A percentile compares a stretch with the other conserved stretches of the same genome.
Conservation (phyloP, 2,329 filamentous ascomycete species). For the Sporothrix globosa region DNA sequence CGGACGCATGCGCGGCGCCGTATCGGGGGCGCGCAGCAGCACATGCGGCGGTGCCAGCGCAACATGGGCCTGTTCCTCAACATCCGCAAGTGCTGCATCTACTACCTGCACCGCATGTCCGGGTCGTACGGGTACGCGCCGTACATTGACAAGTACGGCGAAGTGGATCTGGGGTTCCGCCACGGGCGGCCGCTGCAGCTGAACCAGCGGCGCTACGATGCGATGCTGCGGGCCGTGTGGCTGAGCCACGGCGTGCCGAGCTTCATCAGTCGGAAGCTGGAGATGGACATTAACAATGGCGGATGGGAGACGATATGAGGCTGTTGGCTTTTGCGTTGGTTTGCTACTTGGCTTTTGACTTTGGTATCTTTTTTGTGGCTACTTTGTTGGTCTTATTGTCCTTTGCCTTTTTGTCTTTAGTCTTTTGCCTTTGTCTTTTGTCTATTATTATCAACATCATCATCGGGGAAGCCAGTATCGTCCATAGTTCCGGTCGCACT, state of each 20-base stretch:
- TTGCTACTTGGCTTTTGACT: no score
- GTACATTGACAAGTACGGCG: constrained; percentile 94
- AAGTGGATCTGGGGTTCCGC: constrained; percentile 87
- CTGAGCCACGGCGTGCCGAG: constrained; percentile 84
- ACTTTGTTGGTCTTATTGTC: not conserved
- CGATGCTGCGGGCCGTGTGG: constrained; percentile 82
- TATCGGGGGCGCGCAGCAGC: constrained; percentile 86
- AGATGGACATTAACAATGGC: constrained; percentile 94
- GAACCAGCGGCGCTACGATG: constrained; percentile 92
- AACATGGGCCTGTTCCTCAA: constrained; percentile 95
- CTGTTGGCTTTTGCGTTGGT: not conserved
- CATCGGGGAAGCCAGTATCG: no score
- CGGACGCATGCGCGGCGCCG: constrained; percentile 49
- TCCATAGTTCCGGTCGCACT: no score
- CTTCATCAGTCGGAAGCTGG: constrained; percentile 84
- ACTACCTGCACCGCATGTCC: constrained; percentile 79
- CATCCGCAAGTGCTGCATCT: constrained; percentile 90
- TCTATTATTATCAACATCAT: no score
- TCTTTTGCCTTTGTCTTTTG: not conserved
- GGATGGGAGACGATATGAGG: constrained; percentile 87
- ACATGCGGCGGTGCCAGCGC: constrained; percentile 77
- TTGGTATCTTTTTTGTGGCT: no score
- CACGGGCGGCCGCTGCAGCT: constrained; percentile 88
- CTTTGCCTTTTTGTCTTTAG: not conserved
- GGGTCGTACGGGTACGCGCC: constrained; percentile 87